phyloP scores from a whole-genome alignment of 331 rosid genomes.

The Malus hybrid region DNA sequence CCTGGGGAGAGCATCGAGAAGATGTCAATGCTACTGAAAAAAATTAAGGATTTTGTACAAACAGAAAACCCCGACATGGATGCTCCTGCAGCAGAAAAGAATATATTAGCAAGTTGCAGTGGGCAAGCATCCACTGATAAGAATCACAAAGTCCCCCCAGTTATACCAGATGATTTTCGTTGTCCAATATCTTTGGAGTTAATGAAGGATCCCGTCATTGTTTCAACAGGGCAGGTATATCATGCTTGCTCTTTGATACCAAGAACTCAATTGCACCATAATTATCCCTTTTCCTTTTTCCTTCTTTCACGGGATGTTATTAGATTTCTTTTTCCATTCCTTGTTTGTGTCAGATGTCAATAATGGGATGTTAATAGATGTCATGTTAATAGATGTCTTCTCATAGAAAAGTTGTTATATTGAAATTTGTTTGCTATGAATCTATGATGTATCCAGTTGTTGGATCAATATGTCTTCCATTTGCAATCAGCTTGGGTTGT shows the following conservation, averaged over 20 bases:
- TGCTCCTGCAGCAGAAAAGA: slow-evolving; percentile 35
- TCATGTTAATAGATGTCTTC: no score
- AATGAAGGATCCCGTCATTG: slow-evolving; percentile 95
- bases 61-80: slow-evolving; percentile 68
- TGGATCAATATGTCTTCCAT: neutral
- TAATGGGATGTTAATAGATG: neutral
- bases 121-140: slow-evolving; percentile 35
- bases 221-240: slow-evolving; percentile 94
- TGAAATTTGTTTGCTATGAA: slow-evolving; percentile 2
- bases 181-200: slow-evolving; percentile 94
- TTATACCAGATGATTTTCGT: slow-evolving; percentile 77
- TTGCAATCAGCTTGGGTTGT: neutral
- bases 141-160: slow-evolving; percentile 32
- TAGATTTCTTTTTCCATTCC: neutral
- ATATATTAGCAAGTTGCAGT: slow-evolving; percentile 32
- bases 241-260: slow-evolving; percentile 5
- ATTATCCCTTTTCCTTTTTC: neutral
- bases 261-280: slow-evolving; percentile 1
- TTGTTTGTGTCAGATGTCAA: neutral
- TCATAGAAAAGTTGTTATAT: neutral
- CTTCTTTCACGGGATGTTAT: neutral
- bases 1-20: slow-evolving; percentile 85
- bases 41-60: slow-evolving; percentile 69
- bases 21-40: slow-evolving; percentile 76
- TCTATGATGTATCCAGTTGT: neutral